Percentiles rank a stretch among this genome's conserved stretches.
phyloP scores from a whole-genome alignment of 495 filamentous ascomycete genomes.

The Annulohypoxylon nitens region DNA sequence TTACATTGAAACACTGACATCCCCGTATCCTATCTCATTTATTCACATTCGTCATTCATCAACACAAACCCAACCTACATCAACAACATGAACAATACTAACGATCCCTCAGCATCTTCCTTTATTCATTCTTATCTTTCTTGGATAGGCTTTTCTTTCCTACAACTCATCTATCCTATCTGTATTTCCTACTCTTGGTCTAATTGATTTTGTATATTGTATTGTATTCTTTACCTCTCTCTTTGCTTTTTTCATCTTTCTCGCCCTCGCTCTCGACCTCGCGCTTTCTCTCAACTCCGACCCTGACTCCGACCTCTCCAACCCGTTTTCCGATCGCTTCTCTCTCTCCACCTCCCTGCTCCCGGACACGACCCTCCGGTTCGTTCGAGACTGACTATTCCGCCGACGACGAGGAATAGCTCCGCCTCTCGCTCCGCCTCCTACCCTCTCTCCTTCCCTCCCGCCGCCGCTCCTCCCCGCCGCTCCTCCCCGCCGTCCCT shows the following conservation, averaged over 20 bases:
- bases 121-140: too few species aligned
- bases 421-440: conserved; percentile 10
- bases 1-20: too few species aligned
- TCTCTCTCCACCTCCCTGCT: not conserved
- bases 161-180: not conserved
- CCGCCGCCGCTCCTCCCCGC: not conserved
- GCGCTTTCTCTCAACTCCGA: too few species aligned
- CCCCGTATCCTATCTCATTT: too few species aligned
- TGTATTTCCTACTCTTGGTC: not conserved
- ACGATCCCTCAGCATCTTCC: too few species aligned
- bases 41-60: too few species aligned
- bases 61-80: too few species aligned
- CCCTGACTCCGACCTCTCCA: too few species aligned
- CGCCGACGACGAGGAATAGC: conserved; percentile 13
- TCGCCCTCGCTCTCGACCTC: too few species aligned
- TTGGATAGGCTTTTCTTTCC: not conserved
- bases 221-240: not conserved
- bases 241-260: too few species aligned
- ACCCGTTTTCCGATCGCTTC: not conserved
- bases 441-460: not conserved
- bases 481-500: not conserved
- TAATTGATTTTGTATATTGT: not conserved
- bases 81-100: too few species aligned
- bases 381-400: conserved; percentile 9
- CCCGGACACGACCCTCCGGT: not conserved